Evolutionary conservation across 2,329 filamentous ascomycete species (phyloP).

Genomic region (Epicoccum nigrum): DNA sequence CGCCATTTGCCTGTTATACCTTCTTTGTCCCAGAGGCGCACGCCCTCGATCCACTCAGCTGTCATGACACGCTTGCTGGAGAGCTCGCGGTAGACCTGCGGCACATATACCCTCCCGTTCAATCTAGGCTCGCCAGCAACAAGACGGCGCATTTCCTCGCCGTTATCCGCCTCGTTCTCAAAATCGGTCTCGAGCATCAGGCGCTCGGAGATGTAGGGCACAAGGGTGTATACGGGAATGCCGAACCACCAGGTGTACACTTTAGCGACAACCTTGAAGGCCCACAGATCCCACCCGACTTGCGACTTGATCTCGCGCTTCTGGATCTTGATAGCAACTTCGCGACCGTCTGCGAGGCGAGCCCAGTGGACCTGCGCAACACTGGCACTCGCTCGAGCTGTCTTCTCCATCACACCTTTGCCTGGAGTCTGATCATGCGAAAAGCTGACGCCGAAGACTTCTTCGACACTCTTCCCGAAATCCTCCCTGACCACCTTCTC

Average conservation of each 20-base stretch:
- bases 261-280: conserved; percentile 85
- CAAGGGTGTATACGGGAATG: conserved; percentile 86
- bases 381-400: conserved; percentile 79
- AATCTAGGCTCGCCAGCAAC: conserved; percentile 78
- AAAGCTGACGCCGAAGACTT: conserved; percentile 92
- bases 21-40: conserved; percentile 90
- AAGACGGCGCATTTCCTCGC: conserved; percentile 79
- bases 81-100: conserved; percentile 80
- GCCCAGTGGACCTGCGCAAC: conserved; percentile 99
- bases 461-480: conserved; percentile 81
- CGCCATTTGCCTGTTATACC: conserved; percentile 78
- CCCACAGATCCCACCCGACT: conserved; percentile 93
- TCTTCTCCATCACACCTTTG: conserved; percentile 73
- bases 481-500: conserved; percentile 86
- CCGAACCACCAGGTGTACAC: conserved; percentile 90
- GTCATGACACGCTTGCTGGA: conserved; percentile 85
- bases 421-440: conserved; percentile 60
- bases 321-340: conserved; percentile 95
- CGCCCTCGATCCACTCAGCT: conserved; percentile 96
- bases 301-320: conserved; percentile 92
- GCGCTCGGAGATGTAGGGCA: conserved; percentile 93
- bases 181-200: conserved; percentile 94
- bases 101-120: conserved; percentile 83
- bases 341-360: conserved; percentile 78
- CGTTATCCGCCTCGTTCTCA: conserved; percentile 86